Evolutionary conservation across 2,329 filamentous ascomycete species (phyloP), one percentile per base, ranked within the genome.

Genomic region (Aspergillus persii): DNA sequence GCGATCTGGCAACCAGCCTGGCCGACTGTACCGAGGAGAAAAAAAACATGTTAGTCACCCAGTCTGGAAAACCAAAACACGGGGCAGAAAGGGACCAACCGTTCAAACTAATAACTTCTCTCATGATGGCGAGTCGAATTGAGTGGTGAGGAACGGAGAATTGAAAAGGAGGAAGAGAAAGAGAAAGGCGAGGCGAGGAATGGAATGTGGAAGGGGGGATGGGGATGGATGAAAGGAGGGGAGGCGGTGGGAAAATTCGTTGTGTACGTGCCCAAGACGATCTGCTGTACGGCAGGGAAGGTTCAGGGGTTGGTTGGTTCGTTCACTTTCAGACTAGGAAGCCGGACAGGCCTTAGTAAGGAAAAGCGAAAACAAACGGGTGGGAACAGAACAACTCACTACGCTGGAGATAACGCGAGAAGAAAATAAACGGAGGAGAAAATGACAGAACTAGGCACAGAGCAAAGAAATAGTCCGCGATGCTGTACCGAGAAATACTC

Each of bases 1-100:
- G 94, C 95, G 78, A 99, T 99, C 81, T 99, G 95, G 89, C 95
- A 98, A 90, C 95, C 95, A 79, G 95, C 95, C 88, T 99, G 95
- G 83, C 95, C 95, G 86, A 99, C 95, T 99, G 80, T 66, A 79
- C 50, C 59, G 54, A 54, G 59, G 50, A 54, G 59, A 55, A 48
- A 57, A 50, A 53, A 59, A 46, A 51, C 18, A 62, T 56, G 60
- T 68, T 63, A 68, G 66, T 66, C 53, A 62, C 57, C 60, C 74
- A 65, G 53, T 30, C 58, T 58, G 30, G 36, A 41, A 41, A 59
- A 51, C 47, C 31, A 41, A 63, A 57, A 56, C 9, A 27, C 46
- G 60, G 39, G 58, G 57, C 48, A 58, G 47, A 59, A 57, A 54
- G 58, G 52, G 49, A 70, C 89, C 76, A 87, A 97, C 94, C 93